These are phyloP conservation scores for Fraxinus platypoda DNA, from an alignment of 305 asterid species.

Conservation along the genomic window DNA sequence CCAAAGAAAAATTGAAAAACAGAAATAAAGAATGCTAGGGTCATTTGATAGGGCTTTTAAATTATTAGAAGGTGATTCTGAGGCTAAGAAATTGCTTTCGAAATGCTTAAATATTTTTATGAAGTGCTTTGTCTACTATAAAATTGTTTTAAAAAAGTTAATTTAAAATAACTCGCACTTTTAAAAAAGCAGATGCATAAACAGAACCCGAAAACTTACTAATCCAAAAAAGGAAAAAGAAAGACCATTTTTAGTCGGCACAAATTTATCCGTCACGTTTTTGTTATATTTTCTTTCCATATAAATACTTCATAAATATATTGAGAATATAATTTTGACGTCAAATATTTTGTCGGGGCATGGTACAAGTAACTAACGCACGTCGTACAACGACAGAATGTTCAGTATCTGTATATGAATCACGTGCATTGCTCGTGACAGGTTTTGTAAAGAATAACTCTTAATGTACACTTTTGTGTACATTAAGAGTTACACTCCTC, in stretches of 20 bases:
- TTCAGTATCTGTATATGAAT: background rate
- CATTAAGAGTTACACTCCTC: no score
- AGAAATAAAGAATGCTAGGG: background rate
- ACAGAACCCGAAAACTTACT: no score
- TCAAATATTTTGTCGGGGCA: background rate
- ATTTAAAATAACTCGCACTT: background rate
- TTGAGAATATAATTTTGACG: background rate
- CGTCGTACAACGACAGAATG: background rate
- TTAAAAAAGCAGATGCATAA: background rate
- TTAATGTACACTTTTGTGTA: no score
- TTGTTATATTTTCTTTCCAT: background rate
- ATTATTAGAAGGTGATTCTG: background rate
- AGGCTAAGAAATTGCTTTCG: background rate
- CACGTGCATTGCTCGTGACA: background rate
- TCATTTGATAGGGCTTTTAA: background rate
- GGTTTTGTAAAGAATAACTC: no score
- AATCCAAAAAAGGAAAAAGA: background rate
- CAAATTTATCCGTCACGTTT: background rate
- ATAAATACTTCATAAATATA: background rate
- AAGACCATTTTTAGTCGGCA: background rate
- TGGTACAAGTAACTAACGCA: background rate
- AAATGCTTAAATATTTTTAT: background rate
- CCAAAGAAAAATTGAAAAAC: background rate
- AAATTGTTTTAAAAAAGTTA: background rate
- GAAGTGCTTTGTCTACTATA: background rate